Evolutionary conservation across 2,329 filamentous ascomycete genomes (phyloP), one percentile per base, ranked within the genome.

Genomic region (Cryphonectria carpinicola): DNA sequence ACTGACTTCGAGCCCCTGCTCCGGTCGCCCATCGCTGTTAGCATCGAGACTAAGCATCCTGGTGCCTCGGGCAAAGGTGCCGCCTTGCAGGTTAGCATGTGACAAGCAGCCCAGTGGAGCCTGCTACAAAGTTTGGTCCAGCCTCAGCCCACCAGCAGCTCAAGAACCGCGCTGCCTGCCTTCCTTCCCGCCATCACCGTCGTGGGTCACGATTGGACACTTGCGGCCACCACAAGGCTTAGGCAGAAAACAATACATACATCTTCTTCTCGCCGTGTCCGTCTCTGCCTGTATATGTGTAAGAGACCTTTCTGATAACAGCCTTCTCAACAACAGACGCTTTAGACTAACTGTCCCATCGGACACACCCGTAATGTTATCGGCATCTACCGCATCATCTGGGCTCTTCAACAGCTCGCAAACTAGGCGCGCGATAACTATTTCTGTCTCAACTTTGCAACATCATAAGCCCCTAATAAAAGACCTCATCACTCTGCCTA

Each of bases 21-120:
- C 22, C 54, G 43, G 39, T 65, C n/a, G 11, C 67, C 67, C n/a
- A 35, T 69, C 62, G 67, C 67, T 7, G 35, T 69, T n/a, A 69
- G 67, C 62, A 60, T 69, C 67, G 46, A 61, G 54, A 69, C 62
- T n/a, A 69, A 46, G 63, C 56, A 39, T 41, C 67, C 67, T 22
- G 28, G 49, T 28, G 46, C 32, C 17, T 56, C 61, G 14, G 49
- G 19, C 25, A 52, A 65, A 10, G 25, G 32, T 8, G 67, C 67
- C 8, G n/a, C 37, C 43, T 13, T 69, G 46, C 46, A 69, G 67
- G 46, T 65, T 17, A 62, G 67, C 35, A 49, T 69, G n/a, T 69
- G 67, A 62, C 25, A 22, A 25, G 67, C 60, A 6, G 67, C 67
- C 17, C 67, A 65, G 46, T 69, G 62, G 67, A 69, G 41, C 11